Percentiles rank a stretch among this genome's conserved stretches.
These are phyloP conservation scores for Claviceps pusilla DNA, from an alignment of 2,329 filamentous ascomycete species.

Conservation along the genomic window DNA sequence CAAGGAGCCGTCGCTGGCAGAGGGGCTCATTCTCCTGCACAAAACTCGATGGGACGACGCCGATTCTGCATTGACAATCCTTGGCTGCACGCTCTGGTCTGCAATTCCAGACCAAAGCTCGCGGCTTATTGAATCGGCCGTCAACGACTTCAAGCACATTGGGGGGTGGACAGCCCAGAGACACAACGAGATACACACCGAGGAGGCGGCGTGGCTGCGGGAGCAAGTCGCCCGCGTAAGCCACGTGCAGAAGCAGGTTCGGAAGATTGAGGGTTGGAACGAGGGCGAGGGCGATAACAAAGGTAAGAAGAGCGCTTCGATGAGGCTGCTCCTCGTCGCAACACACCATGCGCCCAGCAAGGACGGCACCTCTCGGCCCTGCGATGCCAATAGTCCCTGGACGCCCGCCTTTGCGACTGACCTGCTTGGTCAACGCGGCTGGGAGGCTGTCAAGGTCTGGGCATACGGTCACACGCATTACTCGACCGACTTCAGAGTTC, in stretches of 20 bases:
- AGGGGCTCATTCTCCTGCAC: constrained; percentile 29
- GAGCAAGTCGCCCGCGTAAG: constrained; percentile 8
- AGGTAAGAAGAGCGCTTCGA: constrained; percentile 1
- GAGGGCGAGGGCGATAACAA: no score
- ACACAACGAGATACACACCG: constrained; percentile 32
- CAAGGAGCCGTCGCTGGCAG: constrained; percentile 22
- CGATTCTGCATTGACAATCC: constrained; percentile 28
- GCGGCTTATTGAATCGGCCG: constrained; percentile 24
- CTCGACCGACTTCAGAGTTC: constrained; percentile 19
- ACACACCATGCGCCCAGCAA: constrained; percentile 39
- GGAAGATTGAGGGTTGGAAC: no score
- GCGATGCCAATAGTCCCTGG: not conserved
- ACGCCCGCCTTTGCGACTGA: constrained; percentile 15
- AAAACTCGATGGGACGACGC: constrained; percentile 24
- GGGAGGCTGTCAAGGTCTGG: constrained; percentile 23
- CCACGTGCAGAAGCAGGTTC: constrained; percentile 1
- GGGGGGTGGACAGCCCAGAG: constrained; percentile 31
- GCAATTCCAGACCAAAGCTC: constrained; percentile 23
- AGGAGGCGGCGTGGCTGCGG: constrained; percentile 37
- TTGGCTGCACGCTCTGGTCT: constrained; percentile 46
- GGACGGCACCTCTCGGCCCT: not conserved
- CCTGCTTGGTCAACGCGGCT: constrained; percentile 15
- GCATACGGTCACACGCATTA: constrained; percentile 36
- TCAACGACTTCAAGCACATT: constrained; percentile 42
- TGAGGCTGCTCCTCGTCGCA: constrained; percentile 28